These are phyloP conservation scores for Eutrema heterophyllum DNA, from an alignment of 345 rosid species.

Conservation along the genomic window DNA sequence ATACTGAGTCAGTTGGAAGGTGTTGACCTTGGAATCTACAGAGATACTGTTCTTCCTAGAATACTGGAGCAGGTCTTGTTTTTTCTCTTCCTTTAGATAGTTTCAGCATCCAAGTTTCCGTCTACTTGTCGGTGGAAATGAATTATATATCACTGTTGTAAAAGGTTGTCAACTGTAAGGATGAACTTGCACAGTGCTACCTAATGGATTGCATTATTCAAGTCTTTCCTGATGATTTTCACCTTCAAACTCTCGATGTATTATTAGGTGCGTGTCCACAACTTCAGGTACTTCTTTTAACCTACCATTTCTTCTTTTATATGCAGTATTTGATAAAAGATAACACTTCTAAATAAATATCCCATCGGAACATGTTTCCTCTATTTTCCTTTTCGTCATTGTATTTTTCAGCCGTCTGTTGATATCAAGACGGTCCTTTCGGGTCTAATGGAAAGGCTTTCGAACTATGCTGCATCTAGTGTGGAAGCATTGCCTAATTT, in stretches of 20 bases:
- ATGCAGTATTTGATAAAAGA: not conserved
- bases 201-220: slow-evolving; percentile 99
- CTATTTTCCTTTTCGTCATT: slow-evolving; percentile 4
- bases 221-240: slow-evolving; percentile 98
- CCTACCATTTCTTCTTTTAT: not conserved
- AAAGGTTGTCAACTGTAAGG: slow-evolving; percentile 97
- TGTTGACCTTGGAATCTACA: slow-evolving; percentile 86
- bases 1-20: slow-evolving; percentile 98
- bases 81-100: not conserved
- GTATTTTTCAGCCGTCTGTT: slow-evolving; percentile 70
- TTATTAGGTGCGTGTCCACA: slow-evolving; percentile 90
- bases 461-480: slow-evolving; percentile 93
- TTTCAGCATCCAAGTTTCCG: slow-evolving; percentile 10
- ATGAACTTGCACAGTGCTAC: slow-evolving; percentile 90
- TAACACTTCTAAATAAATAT: slow-evolving; percentile 1
- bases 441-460: slow-evolving; percentile 95
- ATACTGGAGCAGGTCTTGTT: slow-evolving; percentile 85
- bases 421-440: slow-evolving; percentile 94
- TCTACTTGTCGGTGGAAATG: not conserved
- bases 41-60: slow-evolving; percentile 91
- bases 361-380: slow-evolving; percentile 21
- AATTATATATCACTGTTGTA: slow-evolving; percentile 16
- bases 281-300: slow-evolving; percentile 62
- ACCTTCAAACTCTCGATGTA: slow-evolving; percentile 92
- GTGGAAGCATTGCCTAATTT: slow-evolving; percentile 90